These are phyloP conservation scores for Laburnicola sp. DNA, from an alignment of 2,329 filamentous ascomycete genomes.

Conservation along the genomic window DNA sequence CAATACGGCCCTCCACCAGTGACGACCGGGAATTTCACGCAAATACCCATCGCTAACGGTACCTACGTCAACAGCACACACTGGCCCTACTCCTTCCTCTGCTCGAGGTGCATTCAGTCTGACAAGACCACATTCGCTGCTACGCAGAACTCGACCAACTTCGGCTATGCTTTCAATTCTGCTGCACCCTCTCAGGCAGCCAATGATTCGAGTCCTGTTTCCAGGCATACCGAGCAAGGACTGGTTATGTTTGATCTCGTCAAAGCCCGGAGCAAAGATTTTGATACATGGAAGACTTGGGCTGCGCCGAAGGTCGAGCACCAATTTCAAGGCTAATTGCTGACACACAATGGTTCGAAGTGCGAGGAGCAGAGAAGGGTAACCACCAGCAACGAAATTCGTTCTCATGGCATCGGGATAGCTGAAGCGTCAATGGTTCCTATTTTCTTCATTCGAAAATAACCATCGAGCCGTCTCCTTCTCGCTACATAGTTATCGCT, in stretches of 20 bases:
- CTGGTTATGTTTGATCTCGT: constrained; percentile 27
- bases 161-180: constrained; percentile 32
- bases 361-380: no score
- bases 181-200: constrained; percentile 24
- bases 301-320: constrained; percentile 15
- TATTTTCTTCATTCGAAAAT: no score
- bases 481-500: no score
- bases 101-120: constrained; percentile 40
- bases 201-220: constrained; percentile 18
- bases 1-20: constrained; percentile 54
- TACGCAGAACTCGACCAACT: constrained; percentile 19
- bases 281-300: constrained; percentile 30
- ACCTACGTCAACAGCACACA: constrained; percentile 59
- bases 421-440: no score
- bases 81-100: constrained; percentile 59
- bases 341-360: no score
- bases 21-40: constrained; percentile 49
- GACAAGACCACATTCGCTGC: constrained; percentile 35
- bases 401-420: no score
- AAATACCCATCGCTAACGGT: constrained; percentile 54
- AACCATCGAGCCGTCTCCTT: no score
- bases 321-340: not conserved
- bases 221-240: constrained; percentile 28
- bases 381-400: no score
- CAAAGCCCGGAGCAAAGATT: constrained; percentile 28